Conservation (phyloP, 352 stramenopile species). For the Pythium folliculosum region DNA sequence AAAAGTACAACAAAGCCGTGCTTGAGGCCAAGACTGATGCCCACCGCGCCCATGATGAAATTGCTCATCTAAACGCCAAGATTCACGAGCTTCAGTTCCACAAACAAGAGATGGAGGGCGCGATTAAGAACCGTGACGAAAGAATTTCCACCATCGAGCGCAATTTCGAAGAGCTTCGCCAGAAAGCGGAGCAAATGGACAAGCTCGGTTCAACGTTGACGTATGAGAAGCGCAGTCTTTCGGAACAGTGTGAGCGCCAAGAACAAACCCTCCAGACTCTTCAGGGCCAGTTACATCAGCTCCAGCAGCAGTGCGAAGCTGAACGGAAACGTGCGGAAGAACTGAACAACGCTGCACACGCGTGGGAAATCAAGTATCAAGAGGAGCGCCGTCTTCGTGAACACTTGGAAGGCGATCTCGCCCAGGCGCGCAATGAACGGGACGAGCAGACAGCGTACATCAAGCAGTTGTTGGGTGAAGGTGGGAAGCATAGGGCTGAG, state of each 20-base stretch:
- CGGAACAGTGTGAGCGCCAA: conserved; percentile 44
- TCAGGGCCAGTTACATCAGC: conserved; percentile 45
- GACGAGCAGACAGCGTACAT: conserved; percentile 40
- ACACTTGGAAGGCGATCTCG: conserved; percentile 30
- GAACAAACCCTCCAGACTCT: conserved; percentile 37
- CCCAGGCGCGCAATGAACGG: conserved; percentile 17
- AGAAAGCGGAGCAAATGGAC: conserved; percentile 51
- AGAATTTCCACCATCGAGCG: conserved; percentile 40
- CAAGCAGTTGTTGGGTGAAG: conserved; percentile 44
- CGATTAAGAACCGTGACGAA: conserved; percentile 45
- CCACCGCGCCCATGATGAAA: conserved; percentile 53
- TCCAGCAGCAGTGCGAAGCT: conserved; percentile 43
- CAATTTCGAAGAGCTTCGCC: conserved; percentile 42
- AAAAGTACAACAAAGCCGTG: conserved; percentile 64
- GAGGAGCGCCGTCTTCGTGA: conserved; percentile 30
- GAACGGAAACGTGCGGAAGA: conserved; percentile 37
- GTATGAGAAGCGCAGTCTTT: conserved; percentile 48
- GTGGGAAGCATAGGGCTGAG: conserved; percentile 47
- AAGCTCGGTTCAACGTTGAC: conserved; percentile 36
- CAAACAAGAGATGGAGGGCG: conserved; percentile 50
- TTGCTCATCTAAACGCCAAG: conserved; percentile 50
- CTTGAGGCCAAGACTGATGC: conserved; percentile 57
- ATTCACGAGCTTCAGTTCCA: conserved; percentile 50
- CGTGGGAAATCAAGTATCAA: conserved; percentile 34
- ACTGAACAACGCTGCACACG: conserved; percentile 29